Evolutionary conservation across 345 rosid genomes (phyloP).

Genomic region (Gossypium arboreum): DNA sequence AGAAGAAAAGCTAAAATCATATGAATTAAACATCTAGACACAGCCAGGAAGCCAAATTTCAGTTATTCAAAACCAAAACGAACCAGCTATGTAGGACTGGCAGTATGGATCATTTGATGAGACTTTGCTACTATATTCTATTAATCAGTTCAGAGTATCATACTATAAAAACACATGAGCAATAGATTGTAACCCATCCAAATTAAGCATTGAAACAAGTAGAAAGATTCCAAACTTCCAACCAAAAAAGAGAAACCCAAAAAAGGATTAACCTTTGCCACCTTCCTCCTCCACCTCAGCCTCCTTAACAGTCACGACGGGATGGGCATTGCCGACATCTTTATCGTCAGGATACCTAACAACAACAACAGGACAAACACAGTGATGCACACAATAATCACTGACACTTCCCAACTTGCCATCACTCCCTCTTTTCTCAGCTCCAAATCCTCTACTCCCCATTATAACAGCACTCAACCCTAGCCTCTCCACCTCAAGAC

Average conservation of each 20-base stretch:
- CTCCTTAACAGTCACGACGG: slow-evolving; percentile 38
- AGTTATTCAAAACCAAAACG: background rate
- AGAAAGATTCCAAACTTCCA: background rate
- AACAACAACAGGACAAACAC: slow-evolving; percentile 84
- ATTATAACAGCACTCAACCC: slow-evolving; percentile 72
- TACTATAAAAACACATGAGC: background rate
- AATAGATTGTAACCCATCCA: background rate
- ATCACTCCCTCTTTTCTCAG: slow-evolving; percentile 65
- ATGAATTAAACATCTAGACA: background rate
- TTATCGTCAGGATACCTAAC: slow-evolving; percentile 76
- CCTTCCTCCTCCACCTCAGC: slow-evolving; percentile 20
- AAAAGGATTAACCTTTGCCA: slow-evolving; percentile 36
- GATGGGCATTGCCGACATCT: slow-evolving; percentile 33
- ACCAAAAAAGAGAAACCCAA: background rate
- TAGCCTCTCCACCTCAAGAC: slow-evolving; percentile 80
- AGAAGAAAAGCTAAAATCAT: background rate
- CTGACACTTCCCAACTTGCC: slow-evolving; percentile 87
- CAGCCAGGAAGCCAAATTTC: background rate
- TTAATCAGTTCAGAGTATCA: background rate
- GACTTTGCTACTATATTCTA: background rate
- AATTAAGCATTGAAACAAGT: background rate
- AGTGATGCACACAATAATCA: slow-evolving; percentile 54
- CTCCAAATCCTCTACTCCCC: slow-evolving; percentile 39
- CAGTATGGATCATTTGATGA: background rate
- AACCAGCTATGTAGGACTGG: background rate